Conservation (phyloP, 1,284 basidiomycete genomes). For the Ganoderma lucidum region DNA sequence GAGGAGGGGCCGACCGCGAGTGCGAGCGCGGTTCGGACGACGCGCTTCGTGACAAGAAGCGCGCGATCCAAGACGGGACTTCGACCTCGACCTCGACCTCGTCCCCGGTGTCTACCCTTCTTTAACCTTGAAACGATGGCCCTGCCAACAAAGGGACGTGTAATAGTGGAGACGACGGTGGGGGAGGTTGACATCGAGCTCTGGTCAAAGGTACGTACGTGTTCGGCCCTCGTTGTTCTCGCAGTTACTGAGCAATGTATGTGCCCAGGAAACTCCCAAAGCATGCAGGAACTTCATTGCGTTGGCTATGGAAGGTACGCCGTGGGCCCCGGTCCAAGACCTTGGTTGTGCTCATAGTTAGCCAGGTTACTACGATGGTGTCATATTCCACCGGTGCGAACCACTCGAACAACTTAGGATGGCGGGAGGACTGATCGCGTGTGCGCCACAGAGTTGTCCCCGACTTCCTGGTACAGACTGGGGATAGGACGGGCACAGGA, state of each 20-base stretch:
- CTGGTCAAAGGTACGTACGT: constrained; percentile 85
- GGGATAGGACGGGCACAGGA: constrained; percentile 94
- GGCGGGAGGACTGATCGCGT: background rate
- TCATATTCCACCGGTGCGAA: constrained; percentile 88
- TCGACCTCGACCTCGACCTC: constrained; percentile 9
- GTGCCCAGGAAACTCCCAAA: constrained; percentile 84
- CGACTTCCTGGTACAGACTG: constrained; percentile 92
- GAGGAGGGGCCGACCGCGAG: background rate
- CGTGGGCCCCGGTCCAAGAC: constrained; percentile 16
- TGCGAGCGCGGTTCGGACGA: background rate
- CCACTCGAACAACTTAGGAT: background rate
- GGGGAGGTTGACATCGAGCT: constrained; percentile 96
- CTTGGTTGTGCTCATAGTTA: constrained; percentile 7
- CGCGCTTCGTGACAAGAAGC: constrained; percentile 1
- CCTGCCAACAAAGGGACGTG: constrained; percentile 84
- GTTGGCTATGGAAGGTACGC: constrained; percentile 88
- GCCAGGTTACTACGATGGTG: constrained; percentile 93
- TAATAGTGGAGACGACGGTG: constrained; percentile 89
- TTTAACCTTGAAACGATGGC: constrained; percentile 55
- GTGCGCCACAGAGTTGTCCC: constrained; percentile 70
- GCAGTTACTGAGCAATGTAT: constrained; percentile 8
- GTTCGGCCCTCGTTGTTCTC: background rate
- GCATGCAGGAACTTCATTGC: constrained; percentile 94
- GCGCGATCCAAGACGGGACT: constrained; percentile 17
- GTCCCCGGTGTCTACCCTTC: constrained; percentile 7